Conservation (phyloP, 176 grass and related monocot species). For the Luzula sylvatica region DNA sequence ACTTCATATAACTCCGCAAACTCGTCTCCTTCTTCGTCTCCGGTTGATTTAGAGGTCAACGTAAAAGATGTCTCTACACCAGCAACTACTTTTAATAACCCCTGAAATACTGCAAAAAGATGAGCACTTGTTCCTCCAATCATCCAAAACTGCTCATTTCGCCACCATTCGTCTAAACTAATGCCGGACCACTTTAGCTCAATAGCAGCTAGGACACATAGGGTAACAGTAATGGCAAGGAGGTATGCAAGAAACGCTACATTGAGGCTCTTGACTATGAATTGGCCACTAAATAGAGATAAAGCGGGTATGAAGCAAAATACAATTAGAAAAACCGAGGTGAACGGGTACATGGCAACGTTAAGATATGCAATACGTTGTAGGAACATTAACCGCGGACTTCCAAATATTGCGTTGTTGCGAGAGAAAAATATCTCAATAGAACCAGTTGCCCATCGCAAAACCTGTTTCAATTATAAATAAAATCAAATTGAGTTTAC, state of each 20-base stretch:
- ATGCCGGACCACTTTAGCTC: conserved; percentile 21
- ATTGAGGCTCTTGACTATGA: conserved; percentile 16
- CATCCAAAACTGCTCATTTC: conserved; percentile 25
- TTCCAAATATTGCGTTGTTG: conserved; percentile 16
- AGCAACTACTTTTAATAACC: conserved; percentile 10
- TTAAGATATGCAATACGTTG: conserved; percentile 19
- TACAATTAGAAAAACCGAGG: conserved; percentile 7
- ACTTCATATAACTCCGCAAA: no score
- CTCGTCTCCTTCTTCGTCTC: no score
- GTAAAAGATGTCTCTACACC: conserved; percentile 21
- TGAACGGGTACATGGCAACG: conserved; percentile 22
- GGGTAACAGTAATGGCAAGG: conserved; percentile 10
- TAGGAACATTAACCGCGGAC: conserved; percentile 14
- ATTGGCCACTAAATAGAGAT: conserved; percentile 13
- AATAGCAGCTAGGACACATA: conserved; percentile 11
- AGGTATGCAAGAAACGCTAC: conserved; percentile 18
- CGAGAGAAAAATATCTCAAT: conserved; percentile 23
- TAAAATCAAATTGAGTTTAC: background rate
- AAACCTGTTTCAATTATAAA: conserved; percentile 1
- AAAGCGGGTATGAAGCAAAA: conserved; percentile 18
- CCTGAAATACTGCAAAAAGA: conserved; percentile 19
- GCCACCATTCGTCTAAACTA: conserved; percentile 24
- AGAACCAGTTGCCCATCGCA: conserved; percentile 19
- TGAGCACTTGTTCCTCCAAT: conserved; percentile 19
- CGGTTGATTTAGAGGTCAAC: background rate